Conservation (phyloP, 176 grass and related monocot genomes). For the Paspalum vaginatum region DNA sequence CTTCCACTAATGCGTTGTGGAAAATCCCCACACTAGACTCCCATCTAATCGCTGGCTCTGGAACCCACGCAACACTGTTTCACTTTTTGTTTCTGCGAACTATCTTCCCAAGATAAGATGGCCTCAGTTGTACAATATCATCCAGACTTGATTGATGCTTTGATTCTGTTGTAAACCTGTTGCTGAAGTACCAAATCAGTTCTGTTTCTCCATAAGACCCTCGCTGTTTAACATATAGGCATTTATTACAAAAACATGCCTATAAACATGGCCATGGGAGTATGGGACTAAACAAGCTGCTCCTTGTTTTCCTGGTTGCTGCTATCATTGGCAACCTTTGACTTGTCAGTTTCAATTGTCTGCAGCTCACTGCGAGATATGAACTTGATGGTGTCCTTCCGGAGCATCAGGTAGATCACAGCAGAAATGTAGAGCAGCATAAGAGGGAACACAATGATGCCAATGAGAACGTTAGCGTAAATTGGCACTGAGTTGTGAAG, state of each 20-base stretch:
- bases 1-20: too few relatives aligned
- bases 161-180: neutral
- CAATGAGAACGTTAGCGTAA: slow-evolving; percentile 44
- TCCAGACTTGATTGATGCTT: neutral
- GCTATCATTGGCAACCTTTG: slow-evolving; percentile 32
- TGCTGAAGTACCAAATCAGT: neutral
- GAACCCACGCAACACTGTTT: too few relatives aligned
- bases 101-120: too few relatives aligned
- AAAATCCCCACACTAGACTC: too few relatives aligned
- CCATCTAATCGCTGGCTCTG: too few relatives aligned
- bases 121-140: neutral
- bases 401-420: slow-evolving; percentile 64
- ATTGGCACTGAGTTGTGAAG: slow-evolving; percentile 57
- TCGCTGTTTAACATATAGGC: neutral
- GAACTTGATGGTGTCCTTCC: slow-evolving; percentile 63
- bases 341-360: neutral
- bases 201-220: neutral
- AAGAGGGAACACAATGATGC: slow-evolving; percentile 59
- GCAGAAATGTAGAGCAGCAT: slow-evolving; percentile 57
- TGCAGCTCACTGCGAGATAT: slow-evolving; percentile 33
- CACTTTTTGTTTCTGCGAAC: too few relatives aligned
- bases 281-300: neutral
- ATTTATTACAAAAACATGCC: too few relatives aligned
- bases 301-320: neutral
- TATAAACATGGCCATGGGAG: neutral